These are phyloP conservation scores for Xylona heveae DNA, from an alignment of 495 filamentous ascomycete species.

Conservation along the genomic window DNA sequence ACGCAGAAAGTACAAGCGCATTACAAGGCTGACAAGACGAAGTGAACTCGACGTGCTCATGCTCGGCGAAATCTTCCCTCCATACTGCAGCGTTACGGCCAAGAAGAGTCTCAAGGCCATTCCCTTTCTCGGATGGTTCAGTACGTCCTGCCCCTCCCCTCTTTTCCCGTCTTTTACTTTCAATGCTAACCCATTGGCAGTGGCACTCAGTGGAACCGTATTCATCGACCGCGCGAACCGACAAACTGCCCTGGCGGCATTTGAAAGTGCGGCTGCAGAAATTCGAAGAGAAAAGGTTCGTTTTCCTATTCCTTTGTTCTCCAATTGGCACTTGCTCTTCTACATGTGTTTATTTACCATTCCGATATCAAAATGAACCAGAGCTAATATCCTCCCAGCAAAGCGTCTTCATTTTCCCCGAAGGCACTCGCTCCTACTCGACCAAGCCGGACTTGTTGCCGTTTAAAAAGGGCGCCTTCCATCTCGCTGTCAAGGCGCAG, in stretches of 20 bases:
- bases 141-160: slow-evolving; percentile 9
- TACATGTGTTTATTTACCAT: background rate
- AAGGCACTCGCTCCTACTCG: slow-evolving; percentile 82
- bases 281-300: slow-evolving; percentile 52
- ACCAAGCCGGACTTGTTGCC: slow-evolving; percentile 58
- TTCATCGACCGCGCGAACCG: slow-evolving; percentile 86
- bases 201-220: slow-evolving; percentile 70
- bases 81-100: slow-evolving; percentile 80
- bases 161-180: background rate
- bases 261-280: slow-evolving; percentile 59
- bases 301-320: slow-evolving; percentile 58
- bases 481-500: slow-evolving; percentile 80
- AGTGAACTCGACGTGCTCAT: slow-evolving; percentile 77
- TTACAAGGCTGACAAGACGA: background rate
- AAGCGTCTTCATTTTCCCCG: slow-evolving; percentile 20
- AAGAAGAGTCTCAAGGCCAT: slow-evolving; percentile 62
- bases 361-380: background rate
- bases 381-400: slow-evolving; percentile 1
- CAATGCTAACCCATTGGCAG: slow-evolving; percentile 8
- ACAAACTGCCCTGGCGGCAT: slow-evolving; percentile 60
- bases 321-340: background rate
- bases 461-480: slow-evolving; percentile 98
- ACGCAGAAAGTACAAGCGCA: too few species aligned
- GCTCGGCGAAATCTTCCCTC: slow-evolving; percentile 70
- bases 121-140: slow-evolving; percentile 95